A percentile compares a stretch with the other conserved stretches of the same genome.
Evolutionary conservation across 2,329 filamentous ascomycete species (phyloP).

Genomic region (Trichoderma afroharzianum): DNA sequence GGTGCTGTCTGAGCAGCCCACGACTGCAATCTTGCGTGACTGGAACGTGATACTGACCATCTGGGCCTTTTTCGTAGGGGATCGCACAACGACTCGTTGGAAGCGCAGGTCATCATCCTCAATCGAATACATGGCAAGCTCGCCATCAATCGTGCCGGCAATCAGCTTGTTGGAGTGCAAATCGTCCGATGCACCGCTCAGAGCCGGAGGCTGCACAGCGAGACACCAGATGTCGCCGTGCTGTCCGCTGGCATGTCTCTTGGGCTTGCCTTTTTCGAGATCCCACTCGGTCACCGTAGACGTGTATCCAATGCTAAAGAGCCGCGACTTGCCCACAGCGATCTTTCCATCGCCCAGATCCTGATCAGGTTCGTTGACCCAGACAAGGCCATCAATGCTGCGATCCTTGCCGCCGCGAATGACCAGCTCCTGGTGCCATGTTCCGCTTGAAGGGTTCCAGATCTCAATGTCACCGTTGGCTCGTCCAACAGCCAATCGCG

Average conservation of each 20-base stretch:
- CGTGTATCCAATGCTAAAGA: slow-evolving; percentile 96
- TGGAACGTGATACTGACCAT: slow-evolving; percentile 92
- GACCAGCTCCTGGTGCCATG: slow-evolving; percentile 87
- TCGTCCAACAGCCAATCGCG: slow-evolving; percentile 82
- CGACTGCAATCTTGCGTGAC: slow-evolving; percentile 74
- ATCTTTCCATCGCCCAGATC: slow-evolving; percentile 58
- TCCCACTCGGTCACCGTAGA: slow-evolving; percentile 95
- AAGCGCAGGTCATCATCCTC: slow-evolving; percentile 81
- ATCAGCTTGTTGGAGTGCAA: slow-evolving; percentile 61
- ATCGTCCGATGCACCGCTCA: slow-evolving; percentile 32
- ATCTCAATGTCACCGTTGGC: slow-evolving; percentile 97
- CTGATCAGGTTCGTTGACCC: slow-evolving; percentile 83
- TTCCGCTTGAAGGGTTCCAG: slow-evolving; percentile 81
- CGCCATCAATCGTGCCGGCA: slow-evolving; percentile 85
- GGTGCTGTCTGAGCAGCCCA: slow-evolving; percentile 94
- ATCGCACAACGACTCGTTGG: slow-evolving; percentile 68
- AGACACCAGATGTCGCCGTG: slow-evolving; percentile 98
- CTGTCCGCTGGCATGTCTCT: slow-evolving; percentile 82
- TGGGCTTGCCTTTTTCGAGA: slow-evolving; percentile 70
- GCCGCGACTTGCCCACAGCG: slow-evolving; percentile 68
- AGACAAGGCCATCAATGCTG: slow-evolving; percentile 85
- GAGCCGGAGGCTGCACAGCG: slow-evolving; percentile 67
- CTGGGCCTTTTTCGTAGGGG: slow-evolving; percentile 78
- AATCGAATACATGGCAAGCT: slow-evolving; percentile 81
- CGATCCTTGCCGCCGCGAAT: slow-evolving; percentile 79